Evolutionary conservation across 805 yeast genomes (phyloP), one percentile per base, ranked within the genome.

Genomic region (Saccharomyces jurei): DNA sequence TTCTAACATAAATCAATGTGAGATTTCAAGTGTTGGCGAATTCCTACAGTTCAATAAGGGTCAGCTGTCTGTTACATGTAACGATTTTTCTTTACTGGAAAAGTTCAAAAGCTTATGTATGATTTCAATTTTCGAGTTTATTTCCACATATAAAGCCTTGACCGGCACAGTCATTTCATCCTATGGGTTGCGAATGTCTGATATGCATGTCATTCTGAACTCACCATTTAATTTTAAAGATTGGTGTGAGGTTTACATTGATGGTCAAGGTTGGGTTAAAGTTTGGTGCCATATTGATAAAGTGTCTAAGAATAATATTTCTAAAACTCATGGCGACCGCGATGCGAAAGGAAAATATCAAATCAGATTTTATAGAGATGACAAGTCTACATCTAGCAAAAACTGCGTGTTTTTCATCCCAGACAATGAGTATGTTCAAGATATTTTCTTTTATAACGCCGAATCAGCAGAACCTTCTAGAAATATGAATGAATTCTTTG

Each of bases 241-340:
- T 55, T 69, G 72, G 72, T 69, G 72, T 52, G 67, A 66, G 53
- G 59, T 69, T 14, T 62, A 65, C 46, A 48, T 64, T 8, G 63
- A 61, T 48, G 69, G 62, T 3, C 60, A 62, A 50, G 66, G 67
- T 29, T 69, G 70, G 69, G 62, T 64, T 6, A 69, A 65, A 57
- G 60, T 66, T 13, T 69, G 71, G 71, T 66, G 69, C 50, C 69
- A 67, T 46, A 65, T 69, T 26, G 69, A 66, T 49, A 63, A 61
- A 36, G 60, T 58, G 17, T 49, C 55, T 21, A 60, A 54, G 46
- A 36, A 11, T 14, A 31, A 14, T 31, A 31, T 13, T 31, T 48
- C 55, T 21, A 60, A 54, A 48, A 36, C 13, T 5, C 48, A 53
- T 27, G 49, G 55, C 4, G 51, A 54, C 17, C 52, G 49, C 6